A percentile compares a stretch with the other conserved stretches of the same genome.
phyloP scores from a whole-genome alignment of 108 stramenopile genomes.

The Parietichytrium sp. region DNA sequence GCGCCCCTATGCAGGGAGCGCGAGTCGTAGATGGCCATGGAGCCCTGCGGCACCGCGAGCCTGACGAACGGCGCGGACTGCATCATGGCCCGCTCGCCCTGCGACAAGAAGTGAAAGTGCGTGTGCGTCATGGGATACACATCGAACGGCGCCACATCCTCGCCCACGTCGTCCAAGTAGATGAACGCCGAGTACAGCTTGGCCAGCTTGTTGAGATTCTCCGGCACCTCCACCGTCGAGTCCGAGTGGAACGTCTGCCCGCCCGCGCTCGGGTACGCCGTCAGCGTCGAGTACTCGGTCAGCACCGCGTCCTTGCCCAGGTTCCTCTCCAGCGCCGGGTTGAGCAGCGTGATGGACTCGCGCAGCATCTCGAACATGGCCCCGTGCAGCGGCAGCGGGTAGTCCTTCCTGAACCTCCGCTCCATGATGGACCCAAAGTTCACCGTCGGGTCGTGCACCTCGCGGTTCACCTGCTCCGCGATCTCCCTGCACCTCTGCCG shows the following conservation, averaged over 20 bases:
- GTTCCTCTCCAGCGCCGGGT: not conserved
- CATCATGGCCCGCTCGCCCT: not conserved
- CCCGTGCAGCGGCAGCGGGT: conserved; percentile 1
- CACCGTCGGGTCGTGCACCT: not conserved
- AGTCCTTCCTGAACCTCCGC: not conserved
- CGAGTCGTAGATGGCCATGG: conserved; percentile 23
- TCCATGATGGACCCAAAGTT: conserved; percentile 6
- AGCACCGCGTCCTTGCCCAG: not conserved
- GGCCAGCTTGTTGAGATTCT: not conserved
- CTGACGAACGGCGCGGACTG: not conserved
- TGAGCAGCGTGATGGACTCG: not conserved
- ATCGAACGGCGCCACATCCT: conserved; percentile 24
- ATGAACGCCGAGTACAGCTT: not conserved
- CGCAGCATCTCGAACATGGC: not conserved
- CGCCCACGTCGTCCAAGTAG: conserved; percentile 24
- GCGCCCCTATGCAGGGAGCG: not conserved
- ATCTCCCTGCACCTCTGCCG: not conserved
- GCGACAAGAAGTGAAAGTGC: not conserved
- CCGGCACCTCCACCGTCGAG: not conserved
- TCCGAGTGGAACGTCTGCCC: not conserved
- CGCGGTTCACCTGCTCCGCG: not conserved
- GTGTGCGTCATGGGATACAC: not conserved
- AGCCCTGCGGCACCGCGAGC: not conserved
- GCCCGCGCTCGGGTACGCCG: not conserved
- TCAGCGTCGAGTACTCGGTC: conserved; percentile 13